phyloP scores from a whole-genome alignment of 2,329 filamentous ascomycete genomes.

The Xylariomycetidae sp. region DNA sequence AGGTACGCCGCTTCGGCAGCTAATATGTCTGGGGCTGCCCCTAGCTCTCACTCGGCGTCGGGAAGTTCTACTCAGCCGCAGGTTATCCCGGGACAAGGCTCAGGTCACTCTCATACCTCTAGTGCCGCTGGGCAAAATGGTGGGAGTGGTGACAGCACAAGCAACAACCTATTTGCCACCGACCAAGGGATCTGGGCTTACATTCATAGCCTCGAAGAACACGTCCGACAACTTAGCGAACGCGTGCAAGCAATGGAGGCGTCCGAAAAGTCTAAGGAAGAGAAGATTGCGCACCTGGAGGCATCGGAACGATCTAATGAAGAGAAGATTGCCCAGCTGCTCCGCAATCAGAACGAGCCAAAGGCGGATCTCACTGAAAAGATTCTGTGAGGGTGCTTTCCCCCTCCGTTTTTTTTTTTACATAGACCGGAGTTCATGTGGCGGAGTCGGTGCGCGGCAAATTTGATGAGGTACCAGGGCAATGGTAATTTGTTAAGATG shows the following conservation, averaged over 20 bases:
- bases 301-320: too few relatives aligned
- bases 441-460: not conserved
- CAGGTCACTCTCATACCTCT: conserved; percentile 32
- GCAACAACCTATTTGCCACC: conserved; percentile 59
- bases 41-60: conserved; percentile 18
- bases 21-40: conserved; percentile 11
- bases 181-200: conserved; percentile 67
- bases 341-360: conserved; percentile 28
- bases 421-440: too few relatives aligned
- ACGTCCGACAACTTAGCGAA: conserved; percentile 42
- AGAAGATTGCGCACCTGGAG: conserved; percentile 31
- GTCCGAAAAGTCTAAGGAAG: conserved; percentile 32
- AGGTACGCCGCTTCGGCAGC: conserved; percentile 24
- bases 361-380: conserved; percentile 19
- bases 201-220: conserved; percentile 64
- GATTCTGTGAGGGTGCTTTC: conserved; percentile 1
- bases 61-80: conserved; percentile 17
- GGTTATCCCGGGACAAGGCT: conserved; percentile 10
- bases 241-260: conserved; percentile 39
- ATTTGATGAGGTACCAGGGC: conserved; percentile 4
- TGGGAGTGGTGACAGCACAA: conserved; percentile 55
- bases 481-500: conserved; percentile 7
- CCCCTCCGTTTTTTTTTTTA: not conserved
- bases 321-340: conserved; percentile 29
- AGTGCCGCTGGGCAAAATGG: conserved; percentile 48